These are phyloP conservation scores for Coemansia sp. DNA, from an alignment of 192 early-diverging fungal species.

Conservation along the genomic window DNA sequence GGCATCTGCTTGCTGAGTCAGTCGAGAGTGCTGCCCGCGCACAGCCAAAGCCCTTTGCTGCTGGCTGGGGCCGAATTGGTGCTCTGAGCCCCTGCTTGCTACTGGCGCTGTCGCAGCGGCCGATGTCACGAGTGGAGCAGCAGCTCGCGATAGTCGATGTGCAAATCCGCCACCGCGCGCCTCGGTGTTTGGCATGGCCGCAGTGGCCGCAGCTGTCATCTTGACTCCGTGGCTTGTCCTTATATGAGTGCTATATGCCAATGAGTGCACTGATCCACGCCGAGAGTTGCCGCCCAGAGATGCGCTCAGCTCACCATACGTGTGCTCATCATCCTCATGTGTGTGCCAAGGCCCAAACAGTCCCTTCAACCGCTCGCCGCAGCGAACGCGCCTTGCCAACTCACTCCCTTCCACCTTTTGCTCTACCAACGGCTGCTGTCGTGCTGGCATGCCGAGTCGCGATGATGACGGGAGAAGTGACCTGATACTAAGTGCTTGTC, in stretches of 20 bases:
- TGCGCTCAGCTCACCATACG: not conserved
- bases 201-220: not conserved
- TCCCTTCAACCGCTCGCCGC: slow-evolving; percentile 42
- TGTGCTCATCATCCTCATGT: not conserved
- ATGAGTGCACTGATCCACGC: slow-evolving; percentile 34
- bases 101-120: not conserved
- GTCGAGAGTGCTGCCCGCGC: slow-evolving; percentile 11
- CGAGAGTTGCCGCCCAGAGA: slow-evolving; percentile 9
- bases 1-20: not conserved
- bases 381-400: slow-evolving; percentile 32
- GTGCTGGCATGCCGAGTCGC: slow-evolving; percentile 10
- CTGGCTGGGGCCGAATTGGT: slow-evolving; percentile 11
- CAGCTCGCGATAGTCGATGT: slow-evolving; percentile 22
- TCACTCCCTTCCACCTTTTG: slow-evolving; percentile 22
- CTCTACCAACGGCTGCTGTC: not conserved
- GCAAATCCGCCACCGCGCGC: slow-evolving; percentile 19
- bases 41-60: slow-evolving; percentile 12
- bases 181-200: slow-evolving; percentile 15
- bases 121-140: slow-evolving; percentile 8
- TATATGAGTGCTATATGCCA: slow-evolving; percentile 43
- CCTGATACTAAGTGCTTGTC: slow-evolving; percentile 37
- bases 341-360: slow-evolving; percentile 47
- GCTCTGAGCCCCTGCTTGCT: slow-evolving; percentile 10
- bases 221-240: slow-evolving; percentile 28
- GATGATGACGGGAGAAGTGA: slow-evolving; percentile 33